Base-by-base conservation (phyloP, 305 asterid genomes). In the Nicotiana rustica region DNA sequence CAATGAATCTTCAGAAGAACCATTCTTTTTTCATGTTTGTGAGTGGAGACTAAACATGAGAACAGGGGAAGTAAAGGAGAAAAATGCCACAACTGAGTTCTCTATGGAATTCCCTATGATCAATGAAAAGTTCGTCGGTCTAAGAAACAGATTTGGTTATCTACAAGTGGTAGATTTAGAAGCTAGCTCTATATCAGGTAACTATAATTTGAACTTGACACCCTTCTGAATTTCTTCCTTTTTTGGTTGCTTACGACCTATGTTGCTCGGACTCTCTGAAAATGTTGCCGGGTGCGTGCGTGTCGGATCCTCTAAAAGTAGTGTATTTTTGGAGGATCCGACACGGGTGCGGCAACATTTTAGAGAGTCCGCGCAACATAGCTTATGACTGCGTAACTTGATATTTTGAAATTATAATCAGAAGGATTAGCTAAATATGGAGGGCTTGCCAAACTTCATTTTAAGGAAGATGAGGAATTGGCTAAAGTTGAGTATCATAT, bases 71-170 rank as follows among this genome's bases (percentile, higher is more conserved):
- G 85, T 85, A 17, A 68, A 75, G 41, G 83, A 87, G 44, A 35
- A 19, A 71, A 85, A 4, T 85, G 91, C 91, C 60, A 90, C 91
- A 0, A 86, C 83, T 0, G 81, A 88, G 2, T 85, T 64, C 76
- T 89, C 93, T 3, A 87, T 92, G 96, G 96, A 94, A 15, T 94
- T 94, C 44, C 97, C 98, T 3, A 19, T 90, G 69, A 86, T 91
- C 1, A 92, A 94, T 79, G 91, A 89, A 29, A 84, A 83, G 21
- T 87, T 87, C 19, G 78, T 14, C n/a, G 91, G 93, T 29, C 55
- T 78, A 10, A 82, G 73, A 71, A 91, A 88, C 73, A 85, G 85
- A 71, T 92, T 81, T 71, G 92, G 91, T 2, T 93, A 91, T 82
- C 80, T 92, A 64, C 92, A 90, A 67, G 85, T 90, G 67, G 83